A percentile compares a stretch with the other conserved stretches of the same genome.
Evolutionary conservation across 768 basidiomycete genomes (phyloP).

Genomic region (Collybia mongolica): DNA sequence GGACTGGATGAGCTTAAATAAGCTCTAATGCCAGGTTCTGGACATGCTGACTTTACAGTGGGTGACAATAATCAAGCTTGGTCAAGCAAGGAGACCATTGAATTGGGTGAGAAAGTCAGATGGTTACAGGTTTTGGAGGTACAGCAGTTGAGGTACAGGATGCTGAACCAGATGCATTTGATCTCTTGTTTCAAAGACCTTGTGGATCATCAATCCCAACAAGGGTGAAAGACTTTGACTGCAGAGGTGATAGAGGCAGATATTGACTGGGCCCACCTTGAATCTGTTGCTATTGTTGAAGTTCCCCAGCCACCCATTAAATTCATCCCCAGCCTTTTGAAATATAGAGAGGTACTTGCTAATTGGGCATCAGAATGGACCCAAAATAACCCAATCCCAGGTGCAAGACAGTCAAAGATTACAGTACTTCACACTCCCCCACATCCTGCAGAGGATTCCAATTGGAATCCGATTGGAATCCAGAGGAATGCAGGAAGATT

Average conservation of each 20-base stretch:
- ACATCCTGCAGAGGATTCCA: no score
- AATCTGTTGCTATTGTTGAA: conserved; percentile 9
- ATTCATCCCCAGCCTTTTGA: conserved; percentile 11
- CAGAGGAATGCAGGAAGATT: no score
- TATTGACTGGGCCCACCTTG: conserved; percentile 13
- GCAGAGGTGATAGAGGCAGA: conserved; percentile 12
- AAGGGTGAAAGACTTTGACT: conserved; percentile 12
- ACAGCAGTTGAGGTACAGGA: conserved; percentile 17
- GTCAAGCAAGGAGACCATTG: conserved; percentile 10
- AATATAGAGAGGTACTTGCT: conserved; percentile 6
- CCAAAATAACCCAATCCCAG: conserved; percentile 10
- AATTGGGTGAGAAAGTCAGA: conserved; percentile 14
- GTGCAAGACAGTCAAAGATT: conserved; percentile 6
- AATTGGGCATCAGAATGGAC: conserved; percentile 4
- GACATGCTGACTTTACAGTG: conserved; percentile 1
- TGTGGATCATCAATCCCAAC: conserved; percentile 5
- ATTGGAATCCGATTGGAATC: no score
- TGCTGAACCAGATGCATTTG: conserved; percentile 15
- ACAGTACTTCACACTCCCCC: no score
- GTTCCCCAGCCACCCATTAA: conserved; percentile 11
- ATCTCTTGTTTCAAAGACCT: conserved; percentile 16
- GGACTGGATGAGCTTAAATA: conserved; percentile 7
- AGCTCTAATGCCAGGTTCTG: neutral
- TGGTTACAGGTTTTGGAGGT: conserved; percentile 17
- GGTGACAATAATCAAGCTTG: conserved; percentile 18